A percentile compares a stretch with the other conserved stretches of the same genome.
phyloP scores from a whole-genome alignment of 768 basidiomycete species.

The Tulasnella sp. region DNA sequence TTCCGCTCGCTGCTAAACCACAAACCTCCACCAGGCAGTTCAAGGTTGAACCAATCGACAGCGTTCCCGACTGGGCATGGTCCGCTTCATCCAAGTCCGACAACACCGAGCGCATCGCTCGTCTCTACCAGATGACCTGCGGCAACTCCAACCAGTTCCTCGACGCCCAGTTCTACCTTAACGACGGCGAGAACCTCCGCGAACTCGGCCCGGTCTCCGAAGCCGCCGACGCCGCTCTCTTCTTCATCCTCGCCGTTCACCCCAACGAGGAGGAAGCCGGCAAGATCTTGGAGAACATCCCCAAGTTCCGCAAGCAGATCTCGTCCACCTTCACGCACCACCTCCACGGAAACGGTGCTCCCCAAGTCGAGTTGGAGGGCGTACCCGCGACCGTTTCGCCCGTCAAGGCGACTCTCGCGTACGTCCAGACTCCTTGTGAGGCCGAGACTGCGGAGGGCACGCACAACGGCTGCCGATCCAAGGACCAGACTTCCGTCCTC shows the following conservation, averaged over 20 bases:
- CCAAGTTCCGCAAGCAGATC: conserved; percentile 43
- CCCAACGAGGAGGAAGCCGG: conserved; percentile 37
- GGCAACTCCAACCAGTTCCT: neutral
- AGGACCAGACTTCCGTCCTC: conserved; percentile 27
- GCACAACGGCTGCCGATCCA: conserved; percentile 14
- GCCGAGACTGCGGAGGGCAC: conserved; percentile 32
- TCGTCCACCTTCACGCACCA: conserved; percentile 28
- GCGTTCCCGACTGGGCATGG: neutral
- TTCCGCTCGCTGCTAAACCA: neutral
- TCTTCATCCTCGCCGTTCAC: conserved; percentile 70
- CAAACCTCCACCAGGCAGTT: neutral
- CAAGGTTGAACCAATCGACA: neutral
- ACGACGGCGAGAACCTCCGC: conserved; percentile 13
- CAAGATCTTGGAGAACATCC: conserved; percentile 41
- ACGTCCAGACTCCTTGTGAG: conserved; percentile 66
- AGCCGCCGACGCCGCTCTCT: conserved; percentile 48
- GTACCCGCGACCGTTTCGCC: conserved; percentile 71
- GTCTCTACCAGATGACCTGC: neutral
- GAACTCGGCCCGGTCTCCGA: conserved; percentile 17
- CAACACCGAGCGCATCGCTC: neutral
- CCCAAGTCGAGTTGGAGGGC: conserved; percentile 37
- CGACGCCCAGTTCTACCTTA: conserved; percentile 2
- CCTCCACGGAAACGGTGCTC: conserved; percentile 35
- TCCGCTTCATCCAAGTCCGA: neutral
- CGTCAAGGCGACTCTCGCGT: conserved; percentile 69